Evolutionary conservation across 108 stramenopile species (phyloP), one percentile per base, ranked within the genome.

Genomic region (Cyclotella cryptica): DNA sequence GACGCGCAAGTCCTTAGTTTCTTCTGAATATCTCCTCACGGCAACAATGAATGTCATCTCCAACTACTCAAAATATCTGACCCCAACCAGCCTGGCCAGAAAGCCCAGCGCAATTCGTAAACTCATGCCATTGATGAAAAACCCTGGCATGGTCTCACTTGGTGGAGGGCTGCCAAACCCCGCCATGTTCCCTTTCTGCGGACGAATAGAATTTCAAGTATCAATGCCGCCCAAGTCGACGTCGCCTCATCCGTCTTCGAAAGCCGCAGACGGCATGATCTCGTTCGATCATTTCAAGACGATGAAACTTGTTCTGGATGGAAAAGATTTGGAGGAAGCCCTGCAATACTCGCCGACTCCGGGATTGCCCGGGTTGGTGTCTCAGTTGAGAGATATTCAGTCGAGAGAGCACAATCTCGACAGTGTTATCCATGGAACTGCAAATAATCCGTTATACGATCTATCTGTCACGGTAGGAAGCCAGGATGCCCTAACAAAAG

Each of bases 121-220:
- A 40, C 63, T 85, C n/a, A 54, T 63, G 67, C 71, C 75, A 14
- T 57, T 81, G 18, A 27, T 81, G n/a, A 52, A 53, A n/a, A 35
- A 44, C n/a, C 58, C 69, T 40, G 76, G 76, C 12, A 77, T 79
- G 71, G 75, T 85, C 14, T 74, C 71, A 22, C 80, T 85, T 10
- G 84, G 84, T 21, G 84, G 84, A 49, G 84, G 84, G 21, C 71
- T 85, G 63, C 84, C 84, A 26, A 85, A 85, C 52, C 41, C 75
- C 14, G 45, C 69, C 30, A 69, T 64, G 42, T 85, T 85, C 40
- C 84, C 84, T 7, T 74, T 66, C 46, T 18, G 17, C 18, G 57
- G 57, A 22, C 26, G 44, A 15, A 66, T 66, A 15, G 65, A 66
- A 35, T 66, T 66, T 35, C 29, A 66, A 22, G 65, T 66, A 26